These are phyloP conservation scores for Acacia pycnantha DNA, from an alignment of 331 rosid genomes.

Conservation along the genomic window DNA sequence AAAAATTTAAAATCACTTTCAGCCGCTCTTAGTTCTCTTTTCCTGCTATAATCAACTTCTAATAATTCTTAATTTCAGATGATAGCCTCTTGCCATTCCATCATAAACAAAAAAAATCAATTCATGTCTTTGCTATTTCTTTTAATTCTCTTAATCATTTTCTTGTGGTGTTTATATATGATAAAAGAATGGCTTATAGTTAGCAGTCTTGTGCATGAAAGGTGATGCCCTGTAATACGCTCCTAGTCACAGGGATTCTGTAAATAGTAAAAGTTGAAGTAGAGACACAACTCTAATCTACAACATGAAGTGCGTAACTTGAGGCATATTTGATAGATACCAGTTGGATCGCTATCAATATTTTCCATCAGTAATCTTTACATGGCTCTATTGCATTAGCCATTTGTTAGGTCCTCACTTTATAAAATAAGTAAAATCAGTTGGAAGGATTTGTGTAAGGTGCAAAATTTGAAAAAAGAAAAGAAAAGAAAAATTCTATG, in stretches of 20 bases:
- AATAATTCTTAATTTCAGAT: background rate
- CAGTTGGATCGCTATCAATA: no score
- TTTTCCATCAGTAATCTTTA: background rate
- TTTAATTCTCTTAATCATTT: background rate
- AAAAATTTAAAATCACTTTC: background rate
- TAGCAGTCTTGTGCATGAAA: background rate
- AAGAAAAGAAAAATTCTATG: background rate
- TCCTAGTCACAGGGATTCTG: background rate
- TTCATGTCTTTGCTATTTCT: background rate
- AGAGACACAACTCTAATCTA: background rate
- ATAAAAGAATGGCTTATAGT: background rate
- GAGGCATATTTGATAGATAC: background rate
- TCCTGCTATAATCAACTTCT: background rate
- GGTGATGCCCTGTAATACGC: background rate
- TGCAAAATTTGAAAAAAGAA: background rate
- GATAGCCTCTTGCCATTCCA: background rate
- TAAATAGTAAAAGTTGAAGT: background rate
- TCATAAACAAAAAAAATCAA: background rate
- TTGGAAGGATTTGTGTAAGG: background rate
- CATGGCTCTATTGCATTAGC: background rate
- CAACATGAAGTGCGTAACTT: background rate
- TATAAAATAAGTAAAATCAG: constrained; percentile 5
- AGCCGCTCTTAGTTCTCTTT: background rate
- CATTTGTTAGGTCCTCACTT: background rate
- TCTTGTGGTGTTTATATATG: background rate